These are phyloP conservation scores for Pleurotus cornucopiae DNA, from an alignment of 768 basidiomycete species.

Conservation along the genomic window DNA sequence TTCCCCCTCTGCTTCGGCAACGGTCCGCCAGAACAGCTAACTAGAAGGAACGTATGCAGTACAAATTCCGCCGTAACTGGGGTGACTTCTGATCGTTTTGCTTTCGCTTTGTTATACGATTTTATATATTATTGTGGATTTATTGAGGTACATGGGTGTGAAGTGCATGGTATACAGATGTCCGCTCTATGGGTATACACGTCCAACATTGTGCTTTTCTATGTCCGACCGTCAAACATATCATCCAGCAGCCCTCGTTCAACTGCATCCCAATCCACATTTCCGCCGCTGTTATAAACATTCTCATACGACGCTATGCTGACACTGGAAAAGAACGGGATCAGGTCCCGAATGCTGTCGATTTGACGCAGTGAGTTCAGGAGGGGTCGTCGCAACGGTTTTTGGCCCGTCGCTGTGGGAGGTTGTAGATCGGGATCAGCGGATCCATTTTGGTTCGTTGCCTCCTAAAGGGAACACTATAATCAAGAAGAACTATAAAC, in stretches of 20 bases:
- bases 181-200: constrained; percentile 6
- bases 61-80: constrained; percentile 87
- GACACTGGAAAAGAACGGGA: constrained; percentile 87
- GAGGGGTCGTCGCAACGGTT: constrained; percentile 68
- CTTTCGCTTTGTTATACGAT: background rate
- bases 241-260: constrained; percentile 79
- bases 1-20: constrained; percentile 1
- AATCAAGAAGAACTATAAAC: background rate
- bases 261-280: constrained; percentile 86
- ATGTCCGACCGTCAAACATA: constrained; percentile 80
- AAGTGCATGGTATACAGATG: constrained; percentile 8
- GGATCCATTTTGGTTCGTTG: constrained; percentile 15
- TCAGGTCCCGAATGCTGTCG: constrained; percentile 78
- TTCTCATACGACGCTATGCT: constrained; percentile 90
- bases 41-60: constrained; percentile 64
- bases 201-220: constrained; percentile 2
- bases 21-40: constrained; percentile 36
- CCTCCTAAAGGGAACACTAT: background rate
- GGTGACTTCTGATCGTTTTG: constrained; percentile 68
- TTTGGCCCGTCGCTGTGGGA: constrained; percentile 30
- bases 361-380: constrained; percentile 67
- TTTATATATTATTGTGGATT: constrained; percentile 5
- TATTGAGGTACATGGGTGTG: background rate
- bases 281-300: constrained; percentile 77
- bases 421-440: constrained; percentile 19